A percentile compares a stretch with the other conserved stretches of the same genome.
phyloP scores from a whole-genome alignment of 1,139 yeast species.

The Geotrichum candidum region DNA sequence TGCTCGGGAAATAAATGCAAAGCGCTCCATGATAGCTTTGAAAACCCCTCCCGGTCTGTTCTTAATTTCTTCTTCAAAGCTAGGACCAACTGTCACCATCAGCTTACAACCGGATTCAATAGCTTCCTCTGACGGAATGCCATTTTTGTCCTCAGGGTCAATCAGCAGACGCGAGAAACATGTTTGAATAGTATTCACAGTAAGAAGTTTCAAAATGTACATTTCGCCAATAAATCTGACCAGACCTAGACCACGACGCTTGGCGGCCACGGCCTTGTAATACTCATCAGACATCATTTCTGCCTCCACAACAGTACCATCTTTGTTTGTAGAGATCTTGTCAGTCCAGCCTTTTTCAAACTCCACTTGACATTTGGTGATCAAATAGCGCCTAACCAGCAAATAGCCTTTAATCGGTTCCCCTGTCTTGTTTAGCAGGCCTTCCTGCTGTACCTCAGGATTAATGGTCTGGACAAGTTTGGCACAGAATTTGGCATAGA shows the following conservation, averaged over 20 bases:
- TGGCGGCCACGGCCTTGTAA: constrained; percentile 84
- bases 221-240: constrained; percentile 94
- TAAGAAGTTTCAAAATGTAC: constrained; percentile 70
- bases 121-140: constrained; percentile 74
- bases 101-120: constrained; percentile 86
- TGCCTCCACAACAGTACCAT: constrained; percentile 54
- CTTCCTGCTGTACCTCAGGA: constrained; percentile 60
- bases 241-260: constrained; percentile 96
- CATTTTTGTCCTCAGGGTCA: constrained; percentile 39
- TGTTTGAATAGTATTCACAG: constrained; percentile 67
- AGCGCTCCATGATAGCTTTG: constrained; percentile 48
- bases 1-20: constrained; percentile 52
- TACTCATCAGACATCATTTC: constrained; percentile 97
- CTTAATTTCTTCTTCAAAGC: constrained; percentile 48
- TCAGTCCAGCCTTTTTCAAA: constrained; percentile 95
- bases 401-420: constrained; percentile 56
- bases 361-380: constrained; percentile 86
- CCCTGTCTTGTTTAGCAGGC: constrained; percentile 46
- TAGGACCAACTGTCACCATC: constrained; percentile 78
- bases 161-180: constrained; percentile 67
- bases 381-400: constrained; percentile 74
- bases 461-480: constrained; percentile 66
- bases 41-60: constrained; percentile 45
- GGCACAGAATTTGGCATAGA: constrained; percentile 95
- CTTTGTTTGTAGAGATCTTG: constrained; percentile 72